Base-by-base conservation (phyloP, 2,329 filamentous ascomycete genomes). In the Ophiosphaerella narmari region DNA sequence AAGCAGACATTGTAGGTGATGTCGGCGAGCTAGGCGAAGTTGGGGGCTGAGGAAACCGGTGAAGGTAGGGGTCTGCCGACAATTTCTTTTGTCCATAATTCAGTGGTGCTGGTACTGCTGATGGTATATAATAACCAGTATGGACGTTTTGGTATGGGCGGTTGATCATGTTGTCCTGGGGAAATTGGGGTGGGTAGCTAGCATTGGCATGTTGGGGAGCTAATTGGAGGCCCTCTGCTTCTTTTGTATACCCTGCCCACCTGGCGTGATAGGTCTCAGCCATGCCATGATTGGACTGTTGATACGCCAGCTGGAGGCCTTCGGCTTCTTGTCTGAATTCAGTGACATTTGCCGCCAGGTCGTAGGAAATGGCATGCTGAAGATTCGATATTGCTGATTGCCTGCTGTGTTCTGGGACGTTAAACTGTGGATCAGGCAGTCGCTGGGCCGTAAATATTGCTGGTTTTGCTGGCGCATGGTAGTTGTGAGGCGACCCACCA, bases 161-260 rank as follows among this genome's bases (percentile, higher is more conserved):
- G 12, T 57, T 18, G 16, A 47, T 34, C 8, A 18, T 43, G 8
- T 46, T 14, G 13, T 44, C 36, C 34, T 47, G 16, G 11, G 46
- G 37, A 35, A 46, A 44, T 7, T 26, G 37, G 9, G 42, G 40
- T 14, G 46, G 44, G 12, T 46, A 48, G n/a, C 24, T 29, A 16
- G 43, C 6, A 24, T 35, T 11, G 13, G 29, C 35, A 26, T 43
- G n/a, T 14, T 35, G 37, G 12, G 33, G 16, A 24, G 39, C 40
- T 23, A 50, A 36, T 26, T 54, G 51, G n/a, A 54, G 51, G 5
- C 46, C 48, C 29, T 52, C 46, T 29, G 54, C 48, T 50, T 50
- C 46, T 50, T 39, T 46, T 43, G 44, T 40, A 36, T 41, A 47
- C 21, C 44, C 44, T 33, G 13, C 18, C 11, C 31, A 3, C 9